Percentiles rank a stretch among this genome's conserved stretches.
These are phyloP conservation scores for Exutisphaerella laricina DNA, from an alignment of 2,329 filamentous ascomycete genomes.

Conservation along the genomic window DNA sequence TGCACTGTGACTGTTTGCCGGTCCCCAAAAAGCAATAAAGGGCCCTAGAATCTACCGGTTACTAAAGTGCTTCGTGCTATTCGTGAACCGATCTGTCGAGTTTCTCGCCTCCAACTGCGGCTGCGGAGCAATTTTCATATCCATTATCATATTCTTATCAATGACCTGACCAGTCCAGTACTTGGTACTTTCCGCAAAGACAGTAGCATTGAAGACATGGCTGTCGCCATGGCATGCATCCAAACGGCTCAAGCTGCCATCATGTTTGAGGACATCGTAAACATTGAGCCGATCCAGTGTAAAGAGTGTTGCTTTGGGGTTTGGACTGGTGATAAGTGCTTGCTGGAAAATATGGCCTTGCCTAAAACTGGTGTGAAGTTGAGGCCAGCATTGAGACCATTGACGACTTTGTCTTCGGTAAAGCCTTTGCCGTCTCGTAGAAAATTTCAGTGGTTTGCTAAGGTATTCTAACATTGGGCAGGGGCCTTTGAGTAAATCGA, in stretches of 20 bases:
- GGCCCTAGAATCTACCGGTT: conserved; percentile 47
- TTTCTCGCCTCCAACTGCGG: conserved; percentile 44
- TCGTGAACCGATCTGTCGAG: conserved; percentile 45
- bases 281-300: conserved; percentile 15
- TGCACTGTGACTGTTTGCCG: conserved; percentile 37
- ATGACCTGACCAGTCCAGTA: conserved; percentile 46
- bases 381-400: conserved; percentile 16
- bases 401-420: conserved; percentile 6
- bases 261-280: conserved; percentile 21
- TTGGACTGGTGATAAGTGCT: conserved; percentile 19
- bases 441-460: too few species aligned
- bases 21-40: conserved; percentile 48
- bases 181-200: conserved; percentile 42
- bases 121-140: conserved; percentile 43
- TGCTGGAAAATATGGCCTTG: conserved; percentile 19
- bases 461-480: too few species aligned
- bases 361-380: conserved; percentile 18
- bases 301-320: conserved; percentile 21
- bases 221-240: conserved; percentile 50
- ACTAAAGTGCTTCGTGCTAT: conserved; percentile 41
- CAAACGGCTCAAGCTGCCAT: conserved; percentile 36
- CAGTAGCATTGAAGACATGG: conserved; percentile 48
- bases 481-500: too few species aligned
- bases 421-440: background rate
- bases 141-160: conserved; percentile 41